Percentiles rank a stretch among this genome's conserved stretches.
phyloP scores from a whole-genome alignment of 2,329 filamentous ascomycete species.

The Trichoderma oligosporum region DNA sequence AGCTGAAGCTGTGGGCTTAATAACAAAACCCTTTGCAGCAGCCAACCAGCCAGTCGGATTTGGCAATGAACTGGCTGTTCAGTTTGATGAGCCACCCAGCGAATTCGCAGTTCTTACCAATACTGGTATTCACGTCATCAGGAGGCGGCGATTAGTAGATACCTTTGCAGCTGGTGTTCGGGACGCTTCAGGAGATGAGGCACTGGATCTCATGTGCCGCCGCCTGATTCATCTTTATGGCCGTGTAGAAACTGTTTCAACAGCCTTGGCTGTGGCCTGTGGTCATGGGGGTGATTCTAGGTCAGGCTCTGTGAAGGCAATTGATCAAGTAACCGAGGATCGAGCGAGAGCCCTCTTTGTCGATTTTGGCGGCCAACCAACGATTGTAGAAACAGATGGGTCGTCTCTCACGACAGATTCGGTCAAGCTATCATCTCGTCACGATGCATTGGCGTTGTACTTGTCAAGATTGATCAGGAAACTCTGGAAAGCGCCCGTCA shows the following conservation, averaged over 20 bases:
- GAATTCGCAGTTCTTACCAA: conserved; percentile 92
- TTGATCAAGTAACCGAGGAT: conserved; percentile 82
- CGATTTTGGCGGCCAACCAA: conserved; percentile 84
- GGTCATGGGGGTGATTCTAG: conserved; percentile 77
- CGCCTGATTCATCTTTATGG: conserved; percentile 85
- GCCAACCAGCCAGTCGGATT: conserved; percentile 69
- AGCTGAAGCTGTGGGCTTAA: conserved; percentile 74
- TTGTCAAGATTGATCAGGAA: conserved; percentile 82
- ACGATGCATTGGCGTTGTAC: conserved; percentile 84
- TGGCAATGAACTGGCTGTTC: conserved; percentile 93
- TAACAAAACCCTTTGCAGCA: conserved; percentile 69
- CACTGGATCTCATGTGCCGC: conserved; percentile 74
- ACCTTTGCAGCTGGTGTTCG: conserved; percentile 82
- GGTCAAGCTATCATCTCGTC: conserved; percentile 81
- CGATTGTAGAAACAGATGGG: conserved; percentile 72
- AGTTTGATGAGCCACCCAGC: conserved; percentile 77
- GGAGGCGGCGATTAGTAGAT: conserved; percentile 80
- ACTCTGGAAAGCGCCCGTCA: conserved; percentile 79
- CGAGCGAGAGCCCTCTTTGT: conserved; percentile 84
- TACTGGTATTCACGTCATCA: conserved; percentile 81
- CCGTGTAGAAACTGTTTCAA: conserved; percentile 81
- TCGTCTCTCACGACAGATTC: conserved; percentile 71
- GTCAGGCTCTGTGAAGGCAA: conserved; percentile 69
- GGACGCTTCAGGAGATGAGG: conserved; percentile 69
- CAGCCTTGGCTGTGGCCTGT: conserved; percentile 89